phyloP scores from a whole-genome alignment of 2,329 filamentous ascomycete species.

The Trichoderma breve region DNA sequence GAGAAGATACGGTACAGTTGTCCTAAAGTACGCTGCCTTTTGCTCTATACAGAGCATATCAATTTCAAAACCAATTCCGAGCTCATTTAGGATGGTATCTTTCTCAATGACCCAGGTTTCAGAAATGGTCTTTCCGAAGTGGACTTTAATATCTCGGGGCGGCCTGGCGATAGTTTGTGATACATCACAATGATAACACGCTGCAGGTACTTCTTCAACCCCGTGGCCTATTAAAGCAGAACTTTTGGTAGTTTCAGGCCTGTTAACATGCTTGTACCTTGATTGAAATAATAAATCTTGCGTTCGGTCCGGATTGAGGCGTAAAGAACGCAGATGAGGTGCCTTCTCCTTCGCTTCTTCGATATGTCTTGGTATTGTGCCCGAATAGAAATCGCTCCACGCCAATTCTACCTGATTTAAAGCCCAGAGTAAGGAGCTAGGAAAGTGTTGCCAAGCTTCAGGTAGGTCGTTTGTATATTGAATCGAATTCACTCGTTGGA shows the following conservation, averaged over 20 bases:
- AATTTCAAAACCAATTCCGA: not conserved
- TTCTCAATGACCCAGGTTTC: rapidly evolving
- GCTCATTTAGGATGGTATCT: not conserved
- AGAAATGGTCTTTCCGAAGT: not conserved
- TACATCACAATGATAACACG: not conserved
- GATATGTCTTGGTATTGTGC: not conserved
- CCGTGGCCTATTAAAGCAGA: not conserved
- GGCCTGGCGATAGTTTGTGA: not conserved
- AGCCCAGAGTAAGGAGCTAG: not conserved
- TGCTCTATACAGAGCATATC: not conserved
- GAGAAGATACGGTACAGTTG: not conserved
- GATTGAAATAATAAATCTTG: not conserved
- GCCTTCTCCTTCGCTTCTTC: not conserved
- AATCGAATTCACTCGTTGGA: not conserved
- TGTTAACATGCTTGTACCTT: not conserved
- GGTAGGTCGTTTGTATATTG: not conserved
- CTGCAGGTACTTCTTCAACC: not conserved
- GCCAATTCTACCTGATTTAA: not conserved
- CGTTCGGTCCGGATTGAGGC: not conserved
- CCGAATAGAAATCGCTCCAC: rapidly evolving
- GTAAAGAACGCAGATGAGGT: not conserved
- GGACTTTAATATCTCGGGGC: not conserved
- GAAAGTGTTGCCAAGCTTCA: not conserved
- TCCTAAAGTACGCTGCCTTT: not conserved
- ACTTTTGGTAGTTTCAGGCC: not conserved